Evolutionary conservation across 345 rosid genomes (phyloP).

Genomic region (Eucalyptus regnans): DNA sequence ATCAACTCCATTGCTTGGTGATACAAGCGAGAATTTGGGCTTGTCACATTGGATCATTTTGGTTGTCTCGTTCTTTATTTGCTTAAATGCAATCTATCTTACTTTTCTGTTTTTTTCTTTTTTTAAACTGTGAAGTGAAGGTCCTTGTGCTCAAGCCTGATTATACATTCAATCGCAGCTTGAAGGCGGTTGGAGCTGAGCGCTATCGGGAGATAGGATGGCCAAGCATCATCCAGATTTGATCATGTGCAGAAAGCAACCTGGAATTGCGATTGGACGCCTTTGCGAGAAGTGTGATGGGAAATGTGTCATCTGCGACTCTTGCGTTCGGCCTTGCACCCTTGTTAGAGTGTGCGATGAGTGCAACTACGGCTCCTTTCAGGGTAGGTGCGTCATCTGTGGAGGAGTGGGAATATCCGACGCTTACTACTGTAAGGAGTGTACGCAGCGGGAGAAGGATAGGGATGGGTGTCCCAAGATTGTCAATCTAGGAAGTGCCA

Average conservation of each 20-base stretch:
- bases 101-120: not conserved
- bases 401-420: conserved; percentile 33
- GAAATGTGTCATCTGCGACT: conserved; percentile 21
- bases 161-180: not conserved
- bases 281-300: conserved; percentile 24
- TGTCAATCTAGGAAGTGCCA: conserved; percentile 16
- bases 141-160: not conserved
- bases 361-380: conserved; percentile 27
- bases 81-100: not conserved
- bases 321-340: conserved; percentile 22
- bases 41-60: not conserved
- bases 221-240: conserved; percentile 35
- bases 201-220: not conserved
- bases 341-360: conserved; percentile 27
- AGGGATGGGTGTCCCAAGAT: conserved; percentile 28
- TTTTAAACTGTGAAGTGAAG: not conserved
- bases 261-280: conserved; percentile 26
- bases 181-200: not conserved
- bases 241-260: conserved; percentile 29
- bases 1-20: not conserved
- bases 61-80: not conserved
- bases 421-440: conserved; percentile 24
- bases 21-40: not conserved
- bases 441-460: conserved; percentile 23
- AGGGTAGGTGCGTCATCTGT: conserved; percentile 21